Conservation (phyloP, 2,329 filamentous ascomycete genomes). For the Colletotrichum sp. region DNA sequence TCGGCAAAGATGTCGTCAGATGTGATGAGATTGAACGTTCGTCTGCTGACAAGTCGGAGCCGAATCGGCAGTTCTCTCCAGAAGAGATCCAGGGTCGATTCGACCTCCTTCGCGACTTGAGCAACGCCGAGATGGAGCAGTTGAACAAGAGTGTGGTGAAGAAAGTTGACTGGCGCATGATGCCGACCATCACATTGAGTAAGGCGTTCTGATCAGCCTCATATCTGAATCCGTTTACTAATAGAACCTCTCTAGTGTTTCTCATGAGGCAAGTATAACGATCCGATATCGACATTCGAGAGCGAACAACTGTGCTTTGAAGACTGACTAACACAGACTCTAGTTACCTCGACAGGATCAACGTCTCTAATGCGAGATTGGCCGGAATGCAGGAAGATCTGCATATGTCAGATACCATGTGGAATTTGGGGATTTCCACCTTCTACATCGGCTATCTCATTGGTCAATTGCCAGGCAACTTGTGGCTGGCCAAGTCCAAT, state of each 20-base stretch:
- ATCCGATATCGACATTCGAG: fast-evolving
- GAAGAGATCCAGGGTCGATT: constrained; percentile 28
- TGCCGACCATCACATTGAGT: constrained; percentile 30
- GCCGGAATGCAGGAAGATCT: constrained; percentile 39
- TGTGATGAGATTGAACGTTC: constrained; percentile 7
- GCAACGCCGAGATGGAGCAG: constrained; percentile 24
- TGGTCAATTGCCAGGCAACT: constrained; percentile 48
- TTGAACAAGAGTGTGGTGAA: constrained; percentile 32
- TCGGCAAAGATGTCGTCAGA: background rate
- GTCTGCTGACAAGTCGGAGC: background rate
- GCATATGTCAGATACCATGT: constrained; percentile 35
- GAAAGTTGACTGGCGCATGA: constrained; percentile 35
- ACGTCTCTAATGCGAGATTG: constrained; percentile 48
- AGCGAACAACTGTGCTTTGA: fast-evolving
- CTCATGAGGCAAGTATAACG: constrained; percentile 27
- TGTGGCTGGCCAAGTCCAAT: constrained; percentile 43
- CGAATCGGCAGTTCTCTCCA: background rate
- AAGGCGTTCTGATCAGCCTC: background rate
- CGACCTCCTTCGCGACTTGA: constrained; percentile 25
- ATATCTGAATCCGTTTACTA: too few relatives aligned
- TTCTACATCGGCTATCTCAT: constrained; percentile 51
- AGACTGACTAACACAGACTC: constrained; percentile 10
- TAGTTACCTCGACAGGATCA: constrained; percentile 55
- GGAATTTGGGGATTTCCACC: constrained; percentile 42
- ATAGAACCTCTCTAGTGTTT: constrained; percentile 17